Evolutionary conservation across 1,284 basidiomycete species (phyloP).

Genomic region (Melanopsichium pennsylvanicum): DNA sequence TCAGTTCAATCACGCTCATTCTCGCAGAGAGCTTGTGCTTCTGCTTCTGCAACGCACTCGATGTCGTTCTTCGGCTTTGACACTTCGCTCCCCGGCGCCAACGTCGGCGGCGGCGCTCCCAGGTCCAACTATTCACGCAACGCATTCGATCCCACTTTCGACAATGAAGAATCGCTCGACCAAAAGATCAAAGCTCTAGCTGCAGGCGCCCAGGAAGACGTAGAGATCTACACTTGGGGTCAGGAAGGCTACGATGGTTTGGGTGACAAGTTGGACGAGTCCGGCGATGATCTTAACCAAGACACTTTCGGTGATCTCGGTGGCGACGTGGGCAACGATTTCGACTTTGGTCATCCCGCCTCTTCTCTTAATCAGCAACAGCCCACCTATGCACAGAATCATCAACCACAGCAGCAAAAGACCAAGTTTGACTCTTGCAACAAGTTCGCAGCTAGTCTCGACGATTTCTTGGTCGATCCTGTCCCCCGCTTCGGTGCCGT

Average conservation of each 20-base stretch:
- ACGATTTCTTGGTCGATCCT: constrained; percentile 64
- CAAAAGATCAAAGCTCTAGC: constrained; percentile 68
- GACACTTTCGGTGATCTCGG: constrained; percentile 82
- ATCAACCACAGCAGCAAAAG: constrained; percentile 31
- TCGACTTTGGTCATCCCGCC: constrained; percentile 76
- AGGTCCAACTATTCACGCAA: constrained; percentile 19
- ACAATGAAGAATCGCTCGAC: constrained; percentile 59
- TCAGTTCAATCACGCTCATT: too few species aligned
- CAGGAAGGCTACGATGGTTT: constrained; percentile 89
- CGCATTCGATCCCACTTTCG: constrained; percentile 44
- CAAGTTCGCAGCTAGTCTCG: constrained; percentile 61
- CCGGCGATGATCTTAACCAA: constrained; percentile 69
- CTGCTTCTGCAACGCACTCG: background rate
- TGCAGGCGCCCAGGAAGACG: constrained; percentile 73
- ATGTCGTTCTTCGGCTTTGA: constrained; percentile 67
- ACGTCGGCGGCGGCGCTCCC: constrained; percentile 5
- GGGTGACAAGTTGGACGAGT: constrained; percentile 83
- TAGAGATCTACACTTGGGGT: constrained; percentile 86
- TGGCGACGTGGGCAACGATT: constrained; percentile 75
- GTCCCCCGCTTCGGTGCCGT: constrained; percentile 39
- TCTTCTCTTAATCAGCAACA: constrained; percentile 21
- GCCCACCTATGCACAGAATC: constrained; percentile 1
- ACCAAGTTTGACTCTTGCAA: constrained; percentile 34
- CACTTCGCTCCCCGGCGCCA: constrained; percentile 57
- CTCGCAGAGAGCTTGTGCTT: too few species aligned